Base-by-base conservation (phyloP, 371 early-diverging fungal genomes). In the Mortierella sp. region DNA sequence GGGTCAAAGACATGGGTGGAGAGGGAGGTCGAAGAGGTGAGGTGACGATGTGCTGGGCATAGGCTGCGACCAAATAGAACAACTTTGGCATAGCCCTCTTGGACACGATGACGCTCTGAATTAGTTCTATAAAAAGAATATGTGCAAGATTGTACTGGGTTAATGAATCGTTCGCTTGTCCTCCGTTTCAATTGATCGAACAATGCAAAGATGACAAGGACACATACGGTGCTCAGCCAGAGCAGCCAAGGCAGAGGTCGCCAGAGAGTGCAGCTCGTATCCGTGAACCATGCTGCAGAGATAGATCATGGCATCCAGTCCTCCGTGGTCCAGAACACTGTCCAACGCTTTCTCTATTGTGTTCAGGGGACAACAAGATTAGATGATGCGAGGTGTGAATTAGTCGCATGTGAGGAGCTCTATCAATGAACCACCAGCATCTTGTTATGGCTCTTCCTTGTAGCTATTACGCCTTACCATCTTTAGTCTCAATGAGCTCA, bases 221-320 rank as follows among this genome's bases (percentile, higher is more conserved):
- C 44, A 76, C 85, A 40, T 81, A 84, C 86, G 73, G 21, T 77
- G 69, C 28, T 82, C 86, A 3, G 86, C 46, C 37, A 86, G 69
- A 9, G 75, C 72, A 48, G 92, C 91, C 57, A 93, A 81, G 43
- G 91, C 89, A 5, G 90, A 88, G 0, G 93, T 92, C 0, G 90
- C 88, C 14, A 90, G 80, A 28, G 91, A 89, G 78, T 92, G 92
- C 0, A 93, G 77, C 34, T 91, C 89, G 5, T 75, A 81, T 48
- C 87, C 88, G 54, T 87, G 90, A 4, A 84, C 88, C 24, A 90
- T 76, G 44, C 88, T 81, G 80, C 92, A 92, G 1, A 93, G 80
- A 88, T 92, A 93, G 10, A 93, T 86, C 43, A 92, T 76, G 10
- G 93, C 92, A 85, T 93, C 93, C 28, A 93, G 79, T 28, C 93